phyloP scores from a whole-genome alignment of 805 yeast genomes.

The Debaryomyces prosopidis region DNA sequence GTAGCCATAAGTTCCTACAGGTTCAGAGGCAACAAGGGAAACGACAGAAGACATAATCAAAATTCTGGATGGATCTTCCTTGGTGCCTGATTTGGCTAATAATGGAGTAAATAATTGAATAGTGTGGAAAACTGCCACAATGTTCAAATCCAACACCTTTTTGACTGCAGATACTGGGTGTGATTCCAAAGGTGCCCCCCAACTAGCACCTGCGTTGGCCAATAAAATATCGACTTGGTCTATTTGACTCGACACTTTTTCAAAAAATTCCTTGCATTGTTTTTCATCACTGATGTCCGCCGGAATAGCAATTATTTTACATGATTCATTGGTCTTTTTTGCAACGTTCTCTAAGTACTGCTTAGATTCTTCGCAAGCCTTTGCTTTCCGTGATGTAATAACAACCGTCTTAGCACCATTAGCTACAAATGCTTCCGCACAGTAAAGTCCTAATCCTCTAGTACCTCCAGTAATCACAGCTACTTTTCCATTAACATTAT shows the following conservation, averaged over 20 bases:
- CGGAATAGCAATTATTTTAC: conserved; percentile 45
- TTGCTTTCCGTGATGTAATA: conserved; percentile 62
- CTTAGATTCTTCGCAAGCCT: conserved; percentile 63
- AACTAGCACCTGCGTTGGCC: conserved; percentile 79
- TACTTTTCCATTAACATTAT: conserved; percentile 57
- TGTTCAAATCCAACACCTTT: conserved; percentile 63
- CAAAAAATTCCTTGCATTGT: conserved; percentile 47
- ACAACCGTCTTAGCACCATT: conserved; percentile 65
- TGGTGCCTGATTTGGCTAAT: conserved; percentile 51
- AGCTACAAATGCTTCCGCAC: conserved; percentile 62
- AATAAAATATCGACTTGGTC: conserved; percentile 59
- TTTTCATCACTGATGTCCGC: conserved; percentile 55
- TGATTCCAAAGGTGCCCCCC: conserved; percentile 66
- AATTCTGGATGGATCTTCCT: conserved; percentile 62
- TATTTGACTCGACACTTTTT: conserved; percentile 40
- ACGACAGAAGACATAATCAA: conserved; percentile 69
- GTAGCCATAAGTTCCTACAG: conserved; percentile 67
- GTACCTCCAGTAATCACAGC: conserved; percentile 76
- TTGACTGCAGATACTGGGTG: conserved; percentile 64
- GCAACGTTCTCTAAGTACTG: conserved; percentile 35
- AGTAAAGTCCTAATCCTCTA: conserved; percentile 69
- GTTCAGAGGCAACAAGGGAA: conserved; percentile 42
- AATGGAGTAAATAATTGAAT: conserved; percentile 64
- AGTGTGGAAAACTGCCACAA: conserved; percentile 66
- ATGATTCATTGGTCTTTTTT: conserved; percentile 30